A percentile compares a stretch with the other conserved stretches of the same genome.
Evolutionary conservation across 495 filamentous ascomycete species (phyloP).

Genomic region (Aspergillus coremiiformis): DNA sequence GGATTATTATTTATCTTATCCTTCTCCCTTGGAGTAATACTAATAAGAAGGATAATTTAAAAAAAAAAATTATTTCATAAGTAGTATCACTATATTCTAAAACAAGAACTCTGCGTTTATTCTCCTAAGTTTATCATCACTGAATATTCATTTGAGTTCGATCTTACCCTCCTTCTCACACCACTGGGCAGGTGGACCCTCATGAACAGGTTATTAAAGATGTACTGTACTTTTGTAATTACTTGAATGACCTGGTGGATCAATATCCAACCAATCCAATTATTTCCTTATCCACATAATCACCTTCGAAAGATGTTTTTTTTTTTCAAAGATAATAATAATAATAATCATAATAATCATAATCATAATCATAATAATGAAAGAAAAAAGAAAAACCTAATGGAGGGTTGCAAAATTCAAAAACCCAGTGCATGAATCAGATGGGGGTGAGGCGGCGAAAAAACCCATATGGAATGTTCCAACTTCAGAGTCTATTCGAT

Average conservation of each 20-base stretch:
- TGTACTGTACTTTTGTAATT: background rate
- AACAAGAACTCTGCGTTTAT: constrained; percentile 3
- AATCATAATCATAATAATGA: background rate
- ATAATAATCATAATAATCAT: background rate
- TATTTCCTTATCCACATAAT: background rate
- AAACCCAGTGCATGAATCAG: background rate
- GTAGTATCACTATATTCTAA: too few relatives aligned
- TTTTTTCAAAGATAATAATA: constrained; percentile 3
- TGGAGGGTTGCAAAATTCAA: background rate
- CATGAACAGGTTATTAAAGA: background rate
- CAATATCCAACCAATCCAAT: background rate
- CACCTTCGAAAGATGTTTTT: background rate
- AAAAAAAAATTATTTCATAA: too few relatives aligned
- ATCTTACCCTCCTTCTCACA: constrained; percentile 7
- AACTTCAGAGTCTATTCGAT: constrained; percentile 10
- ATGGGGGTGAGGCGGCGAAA: background rate
- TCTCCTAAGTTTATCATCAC: constrained; percentile 5
- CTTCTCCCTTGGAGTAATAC: background rate
- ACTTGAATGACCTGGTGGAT: background rate
- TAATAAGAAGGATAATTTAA: too few relatives aligned
- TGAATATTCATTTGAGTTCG: background rate
- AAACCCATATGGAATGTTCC: constrained; percentile 11
- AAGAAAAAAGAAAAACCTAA: background rate
- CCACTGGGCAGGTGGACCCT: constrained; percentile 9
- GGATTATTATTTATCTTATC: background rate